Percentiles rank a stretch among this genome's conserved stretches.
These are phyloP conservation scores for Penicillium simplicissimum DNA, from an alignment of 495 filamentous ascomycete genomes.

Conservation along the genomic window DNA sequence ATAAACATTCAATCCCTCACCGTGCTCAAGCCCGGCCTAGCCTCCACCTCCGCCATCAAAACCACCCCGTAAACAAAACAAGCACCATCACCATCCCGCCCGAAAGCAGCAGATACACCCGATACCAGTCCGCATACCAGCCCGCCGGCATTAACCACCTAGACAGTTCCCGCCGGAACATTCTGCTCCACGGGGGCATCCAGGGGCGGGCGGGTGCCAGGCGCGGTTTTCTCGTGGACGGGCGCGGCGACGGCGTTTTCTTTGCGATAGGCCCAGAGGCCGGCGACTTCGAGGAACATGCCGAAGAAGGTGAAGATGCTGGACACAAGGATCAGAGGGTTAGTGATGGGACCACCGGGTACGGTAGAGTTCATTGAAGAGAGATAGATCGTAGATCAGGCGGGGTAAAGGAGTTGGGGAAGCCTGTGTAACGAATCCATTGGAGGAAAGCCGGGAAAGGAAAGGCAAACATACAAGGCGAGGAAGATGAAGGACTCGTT, in stretches of 20 bases:
- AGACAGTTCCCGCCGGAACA: slow-evolving; percentile 13
- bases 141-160: not conserved
- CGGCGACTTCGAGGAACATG: slow-evolving; percentile 53
- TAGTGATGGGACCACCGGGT: no score
- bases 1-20: not conserved
- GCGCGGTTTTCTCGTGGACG: slow-evolving; percentile 29
- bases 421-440: not conserved
- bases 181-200: slow-evolving; percentile 23
- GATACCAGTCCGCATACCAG: not conserved
- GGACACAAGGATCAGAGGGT: slow-evolving; percentile 4
- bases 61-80: not conserved
- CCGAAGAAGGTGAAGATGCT: slow-evolving; percentile 51
- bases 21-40: no score
- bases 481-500: slow-evolving; percentile 63
- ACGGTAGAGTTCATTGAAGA: no score
- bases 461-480: slow-evolving; percentile 54
- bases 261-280: slow-evolving; percentile 48
- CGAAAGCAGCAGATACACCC: not conserved
- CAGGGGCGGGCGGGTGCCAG: slow-evolving; percentile 23
- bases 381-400: not conserved
- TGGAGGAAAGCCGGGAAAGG: no score
- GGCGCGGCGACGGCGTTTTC: slow-evolving; percentile 20
- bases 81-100: not conserved
- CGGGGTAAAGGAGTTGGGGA: not conserved
- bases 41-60: not conserved